Conservation (phyloP, 2,329 filamentous ascomycete species). For the Pestalotiopsis sp. region DNA sequence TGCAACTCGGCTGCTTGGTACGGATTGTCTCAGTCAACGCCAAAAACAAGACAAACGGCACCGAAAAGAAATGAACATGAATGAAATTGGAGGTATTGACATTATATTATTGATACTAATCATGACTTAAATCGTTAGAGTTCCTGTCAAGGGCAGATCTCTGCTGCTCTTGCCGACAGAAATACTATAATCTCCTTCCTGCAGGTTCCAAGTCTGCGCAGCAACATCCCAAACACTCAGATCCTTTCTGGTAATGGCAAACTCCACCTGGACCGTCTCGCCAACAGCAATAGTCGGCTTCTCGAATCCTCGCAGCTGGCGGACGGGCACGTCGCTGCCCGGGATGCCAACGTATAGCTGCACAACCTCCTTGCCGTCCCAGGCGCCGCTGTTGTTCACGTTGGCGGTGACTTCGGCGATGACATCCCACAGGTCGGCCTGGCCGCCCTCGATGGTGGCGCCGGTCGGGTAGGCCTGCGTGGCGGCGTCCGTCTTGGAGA, state of each 20-base stretch:
- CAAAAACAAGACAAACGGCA: too few relatives aligned
- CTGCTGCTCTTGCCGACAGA: constrained; percentile 34
- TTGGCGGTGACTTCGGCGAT: constrained; percentile 49
- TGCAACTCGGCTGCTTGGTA: too few relatives aligned
- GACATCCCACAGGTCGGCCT: constrained; percentile 54
- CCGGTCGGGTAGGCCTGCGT: constrained; percentile 19
- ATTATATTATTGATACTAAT: not conserved
- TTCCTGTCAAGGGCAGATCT: constrained; percentile 17
- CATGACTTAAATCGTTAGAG: not conserved
- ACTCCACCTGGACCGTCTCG: constrained; percentile 40
- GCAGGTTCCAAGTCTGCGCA: constrained; percentile 44
- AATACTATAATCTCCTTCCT: constrained; percentile 32
- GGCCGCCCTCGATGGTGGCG: constrained; percentile 47
- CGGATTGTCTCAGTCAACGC: too few relatives aligned
- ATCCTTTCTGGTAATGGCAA: constrained; percentile 50
- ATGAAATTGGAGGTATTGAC: not conserved
- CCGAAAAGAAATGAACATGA: not conserved
- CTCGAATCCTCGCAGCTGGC: constrained; percentile 53
- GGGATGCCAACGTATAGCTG: constrained; percentile 58
- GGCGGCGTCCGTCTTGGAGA: constrained; percentile 30
- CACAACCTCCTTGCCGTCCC: constrained; percentile 51
- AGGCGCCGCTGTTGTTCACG: constrained; percentile 53
- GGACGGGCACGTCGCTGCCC: constrained; percentile 38
- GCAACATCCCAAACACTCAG: constrained; percentile 51
- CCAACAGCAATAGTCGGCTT: constrained; percentile 48